phyloP scores from a whole-genome alignment of 2,329 filamentous ascomycete species.

The Sporothrix inflata region DNA sequence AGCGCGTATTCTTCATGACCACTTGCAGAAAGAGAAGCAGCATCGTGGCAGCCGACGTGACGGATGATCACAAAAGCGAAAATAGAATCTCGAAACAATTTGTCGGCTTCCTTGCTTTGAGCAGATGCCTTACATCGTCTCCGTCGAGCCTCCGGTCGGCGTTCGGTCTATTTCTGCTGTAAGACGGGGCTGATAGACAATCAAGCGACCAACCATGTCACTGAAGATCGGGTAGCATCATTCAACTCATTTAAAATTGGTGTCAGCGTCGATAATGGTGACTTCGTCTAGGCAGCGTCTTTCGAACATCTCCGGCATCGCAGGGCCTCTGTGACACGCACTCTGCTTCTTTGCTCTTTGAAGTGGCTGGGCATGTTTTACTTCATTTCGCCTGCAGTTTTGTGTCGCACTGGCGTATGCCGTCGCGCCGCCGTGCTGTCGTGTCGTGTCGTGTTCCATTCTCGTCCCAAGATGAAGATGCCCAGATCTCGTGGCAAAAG shows the following conservation, averaged over 20 bases:
- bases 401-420: background rate
- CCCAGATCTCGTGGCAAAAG: slow-evolving; percentile 4
- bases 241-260: background rate
- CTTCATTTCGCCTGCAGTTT: background rate
- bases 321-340: background rate
- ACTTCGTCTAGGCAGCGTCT: slow-evolving; percentile 8
- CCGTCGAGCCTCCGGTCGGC: background rate
- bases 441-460: background rate
- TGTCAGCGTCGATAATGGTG: background rate
- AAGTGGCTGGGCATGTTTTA: background rate
- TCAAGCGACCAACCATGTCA: background rate
- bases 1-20: background rate
- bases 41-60: background rate
- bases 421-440: background rate
- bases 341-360: background rate
- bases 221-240: background rate
- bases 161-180: background rate
- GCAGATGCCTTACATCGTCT: background rate
- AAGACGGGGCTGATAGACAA: background rate
- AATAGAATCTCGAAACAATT: background rate
- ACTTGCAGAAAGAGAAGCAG: background rate
- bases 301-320: background rate
- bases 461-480: background rate
- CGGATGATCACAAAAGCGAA: background rate
- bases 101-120: background rate